Base-by-base conservation (phyloP, 257 asterid genomes). In the Solanum bulbocastanum region DNA sequence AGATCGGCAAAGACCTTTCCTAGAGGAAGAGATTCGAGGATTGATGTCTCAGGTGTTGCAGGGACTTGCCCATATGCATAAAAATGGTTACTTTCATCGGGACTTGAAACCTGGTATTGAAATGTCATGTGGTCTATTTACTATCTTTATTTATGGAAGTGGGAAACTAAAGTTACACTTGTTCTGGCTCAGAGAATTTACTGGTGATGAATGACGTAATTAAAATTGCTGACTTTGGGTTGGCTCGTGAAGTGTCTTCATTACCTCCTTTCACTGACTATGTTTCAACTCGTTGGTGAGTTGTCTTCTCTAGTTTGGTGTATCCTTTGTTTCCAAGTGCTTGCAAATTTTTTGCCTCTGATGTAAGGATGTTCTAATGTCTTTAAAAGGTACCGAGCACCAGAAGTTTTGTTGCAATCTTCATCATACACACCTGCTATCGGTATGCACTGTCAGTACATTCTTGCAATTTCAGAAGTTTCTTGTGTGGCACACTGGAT, bases 221-320 rank as follows among this genome's bases (percentile, higher is more conserved):
- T 72, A 97, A 97, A 92, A 95, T 97, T 87, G 99, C 98, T 79
- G 99, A 97, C 93, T 95, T 97, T 91, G 99, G 99, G 88, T 92
- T 97, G 92, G 99, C 98, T 88, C 93, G 99, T 92, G 99, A 97
- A 89, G 91, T 97, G 85, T 91, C 97, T 83, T 97, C 99, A 10
- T 74, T 75, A 76, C 98, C 99, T 87, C 99, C 99, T 85, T 97
- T 86, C 93, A 97, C 99, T 62, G 99, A 97, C 89, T 97, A 97
- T 92, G 99, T 96, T 91, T 97, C 99, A 82, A 97, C 99, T 86
- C 99, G 99, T 90, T 97, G 99, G 99, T 96, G 91, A 90, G 97
- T 83, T 86, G 90, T 90, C 85, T 90, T 87, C 83, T 69, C 81
- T 37, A 56, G 87, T 74, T 30, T 84, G 30, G 71, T 36, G 42